Conservation (phyloP, 2,329 filamentous ascomycete genomes). For the Fusarium anthophilum region DNA sequence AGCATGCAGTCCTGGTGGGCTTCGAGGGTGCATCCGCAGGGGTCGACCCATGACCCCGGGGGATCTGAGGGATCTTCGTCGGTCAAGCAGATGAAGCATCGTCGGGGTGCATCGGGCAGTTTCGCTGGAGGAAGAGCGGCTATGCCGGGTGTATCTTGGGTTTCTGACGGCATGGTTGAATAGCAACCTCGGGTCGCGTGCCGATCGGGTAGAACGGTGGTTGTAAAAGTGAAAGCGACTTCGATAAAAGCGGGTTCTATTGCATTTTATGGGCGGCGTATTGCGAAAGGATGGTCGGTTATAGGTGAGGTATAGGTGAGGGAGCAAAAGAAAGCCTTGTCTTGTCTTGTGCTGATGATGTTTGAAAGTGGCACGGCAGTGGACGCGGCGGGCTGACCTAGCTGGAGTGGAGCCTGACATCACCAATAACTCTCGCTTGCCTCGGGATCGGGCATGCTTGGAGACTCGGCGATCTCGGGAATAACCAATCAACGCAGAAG, state of each 20-base stretch:
- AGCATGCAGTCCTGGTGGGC: slow-evolving; percentile 91
- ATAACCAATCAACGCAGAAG: slow-evolving; percentile 11
- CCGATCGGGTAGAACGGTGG: not conserved
- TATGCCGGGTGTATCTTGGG: not conserved
- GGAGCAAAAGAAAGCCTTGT: slow-evolving; percentile 2
- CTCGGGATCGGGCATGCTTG: not conserved
- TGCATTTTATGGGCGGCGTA: slow-evolving; percentile 6
- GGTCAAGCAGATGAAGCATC: slow-evolving; percentile 72
- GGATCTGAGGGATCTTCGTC: slow-evolving; percentile 61
- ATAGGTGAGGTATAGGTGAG: no score
- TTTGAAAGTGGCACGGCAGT: slow-evolving; percentile 13
- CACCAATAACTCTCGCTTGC: slow-evolving; percentile 10
- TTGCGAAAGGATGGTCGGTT: not conserved
- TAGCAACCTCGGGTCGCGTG: slow-evolving; percentile 28
- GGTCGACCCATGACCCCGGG: slow-evolving; percentile 77
- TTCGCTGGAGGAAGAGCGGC: slow-evolving; percentile 4
- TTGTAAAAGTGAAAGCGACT: not conserved
- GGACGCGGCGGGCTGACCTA: slow-evolving; percentile 14
- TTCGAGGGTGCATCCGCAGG: slow-evolving; percentile 89
- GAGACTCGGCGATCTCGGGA: not conserved
- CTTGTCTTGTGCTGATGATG: slow-evolving; percentile 8
- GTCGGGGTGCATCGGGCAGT: slow-evolving; percentile 46
- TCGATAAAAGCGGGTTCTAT: not conserved
- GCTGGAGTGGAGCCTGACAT: slow-evolving; percentile 35
- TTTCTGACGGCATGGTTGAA: slow-evolving; percentile 23